Conservation (phyloP, 192 early-diverging fungal genomes). For the Mortierella claussenii region DNA sequence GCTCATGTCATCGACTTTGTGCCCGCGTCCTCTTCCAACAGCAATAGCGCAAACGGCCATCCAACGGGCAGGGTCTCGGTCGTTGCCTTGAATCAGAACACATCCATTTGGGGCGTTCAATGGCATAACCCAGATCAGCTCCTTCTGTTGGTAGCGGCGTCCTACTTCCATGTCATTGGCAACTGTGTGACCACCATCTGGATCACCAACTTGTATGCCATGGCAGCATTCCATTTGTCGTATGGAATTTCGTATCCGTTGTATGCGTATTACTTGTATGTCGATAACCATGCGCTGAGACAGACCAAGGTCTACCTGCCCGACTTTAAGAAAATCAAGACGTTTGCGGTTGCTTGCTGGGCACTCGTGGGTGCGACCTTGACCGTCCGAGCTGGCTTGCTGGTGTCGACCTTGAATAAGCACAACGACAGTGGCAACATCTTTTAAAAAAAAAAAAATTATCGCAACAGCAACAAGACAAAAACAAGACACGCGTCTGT, state of each 20-base stretch:
- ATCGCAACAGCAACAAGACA: too few relatives aligned
- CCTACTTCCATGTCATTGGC: conserved; percentile 52
- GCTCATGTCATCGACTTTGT: conserved; percentile 20
- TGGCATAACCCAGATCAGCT: conserved; percentile 51
- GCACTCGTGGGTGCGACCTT: conserved; percentile 28
- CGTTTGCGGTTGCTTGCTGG: conserved; percentile 4
- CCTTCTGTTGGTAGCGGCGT: conserved; percentile 36
- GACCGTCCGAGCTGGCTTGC: conserved; percentile 43
- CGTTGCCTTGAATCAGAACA: conserved; percentile 28
- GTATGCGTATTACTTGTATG: conserved; percentile 54
- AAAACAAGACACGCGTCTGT: too few relatives aligned
- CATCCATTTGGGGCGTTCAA: conserved; percentile 37
- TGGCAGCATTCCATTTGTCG: conserved; percentile 48
- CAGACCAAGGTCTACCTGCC: conserved; percentile 54
- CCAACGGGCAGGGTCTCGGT: conserved; percentile 14
- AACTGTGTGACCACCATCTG: conserved; percentile 57
- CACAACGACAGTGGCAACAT: too few relatives aligned
- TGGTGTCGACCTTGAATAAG: too few relatives aligned
- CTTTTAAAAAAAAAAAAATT: too few relatives aligned
- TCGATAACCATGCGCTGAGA: conserved; percentile 52
- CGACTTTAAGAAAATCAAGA: conserved; percentile 46
- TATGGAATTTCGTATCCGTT: conserved; percentile 42
- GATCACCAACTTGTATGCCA: conserved; percentile 28
- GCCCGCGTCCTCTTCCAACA: background rate
- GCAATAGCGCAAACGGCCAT: background rate